Evolutionary conservation across 495 filamentous ascomycete species (phyloP).

Genomic region (Neurospora sp.): DNA sequence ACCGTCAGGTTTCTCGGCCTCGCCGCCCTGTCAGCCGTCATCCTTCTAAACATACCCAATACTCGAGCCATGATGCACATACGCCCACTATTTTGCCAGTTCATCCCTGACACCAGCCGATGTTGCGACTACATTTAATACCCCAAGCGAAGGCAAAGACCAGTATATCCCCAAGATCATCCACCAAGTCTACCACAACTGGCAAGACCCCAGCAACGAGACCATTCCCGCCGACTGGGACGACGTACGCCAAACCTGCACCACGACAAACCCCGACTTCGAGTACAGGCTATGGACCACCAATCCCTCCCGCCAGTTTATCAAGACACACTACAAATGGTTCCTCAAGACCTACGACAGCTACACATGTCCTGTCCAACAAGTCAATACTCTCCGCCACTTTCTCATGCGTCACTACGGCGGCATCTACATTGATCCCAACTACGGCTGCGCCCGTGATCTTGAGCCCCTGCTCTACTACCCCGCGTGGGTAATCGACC

Average conservation of each 20-base stretch:
- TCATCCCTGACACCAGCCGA: slow-evolving; percentile 1
- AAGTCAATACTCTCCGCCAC: slow-evolving; percentile 76
- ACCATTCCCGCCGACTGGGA: slow-evolving; percentile 66
- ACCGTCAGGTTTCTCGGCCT: neutral
- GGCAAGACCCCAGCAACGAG: slow-evolving; percentile 25
- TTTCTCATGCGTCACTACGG: slow-evolving; percentile 74
- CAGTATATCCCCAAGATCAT: slow-evolving; percentile 70
- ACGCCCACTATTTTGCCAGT: slow-evolving; percentile 1
- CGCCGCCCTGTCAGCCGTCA: neutral
- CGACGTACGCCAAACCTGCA: slow-evolving; percentile 62
- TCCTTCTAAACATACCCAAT: neutral
- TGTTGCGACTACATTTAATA: slow-evolving; percentile 1
- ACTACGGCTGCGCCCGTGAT: slow-evolving; percentile 72
- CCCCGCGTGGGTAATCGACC: slow-evolving; percentile 72
- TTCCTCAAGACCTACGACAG: slow-evolving; percentile 72
- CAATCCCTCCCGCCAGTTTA: slow-evolving; percentile 62
- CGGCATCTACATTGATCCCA: slow-evolving; percentile 80
- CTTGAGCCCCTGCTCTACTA: slow-evolving; percentile 72
- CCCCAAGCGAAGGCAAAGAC: neutral
- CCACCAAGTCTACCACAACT: slow-evolving; percentile 75
- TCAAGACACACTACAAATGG: slow-evolving; percentile 65
- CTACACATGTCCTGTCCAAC: slow-evolving; percentile 72
- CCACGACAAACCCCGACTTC: slow-evolving; percentile 65
- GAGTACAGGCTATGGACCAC: slow-evolving; percentile 85
- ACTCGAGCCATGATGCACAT: slow-evolving; percentile 1